A percentile compares a stretch with the other conserved stretches of the same genome.
These are phyloP conservation scores for Tetrapisispora arboricola DNA, from an alignment of 805 yeast species.

Conservation along the genomic window DNA sequence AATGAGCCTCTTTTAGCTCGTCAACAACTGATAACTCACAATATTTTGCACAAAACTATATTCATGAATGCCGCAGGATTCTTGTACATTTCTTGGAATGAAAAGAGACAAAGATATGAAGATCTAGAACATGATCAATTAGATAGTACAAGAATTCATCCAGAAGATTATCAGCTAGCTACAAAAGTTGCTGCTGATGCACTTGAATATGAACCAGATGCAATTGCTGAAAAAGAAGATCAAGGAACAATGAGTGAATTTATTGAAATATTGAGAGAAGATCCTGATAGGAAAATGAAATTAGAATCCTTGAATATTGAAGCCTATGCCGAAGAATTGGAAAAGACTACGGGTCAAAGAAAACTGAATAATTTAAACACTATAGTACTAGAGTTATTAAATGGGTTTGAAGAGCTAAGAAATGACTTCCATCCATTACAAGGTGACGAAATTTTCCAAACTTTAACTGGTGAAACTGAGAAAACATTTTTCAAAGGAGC, in stretches of 20 bases:
- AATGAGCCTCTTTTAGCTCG: constrained; percentile 56
- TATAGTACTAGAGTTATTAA: constrained; percentile 57
- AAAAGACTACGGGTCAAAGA: constrained; percentile 33
- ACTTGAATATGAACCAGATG: constrained; percentile 90
- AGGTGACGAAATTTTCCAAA: constrained; percentile 67
- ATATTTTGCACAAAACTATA: constrained; percentile 65
- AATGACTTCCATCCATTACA: constrained; percentile 55
- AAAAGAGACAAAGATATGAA: constrained; percentile 34
- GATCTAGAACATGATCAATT: constrained; percentile 65
- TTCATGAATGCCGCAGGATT: constrained; percentile 91
- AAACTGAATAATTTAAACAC: constrained; percentile 28
- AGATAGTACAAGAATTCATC: constrained; percentile 94
- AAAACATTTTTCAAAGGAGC: constrained; percentile 58
- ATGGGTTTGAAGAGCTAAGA: constrained; percentile 81
- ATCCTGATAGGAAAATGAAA: constrained; percentile 63
- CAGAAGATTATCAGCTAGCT: constrained; percentile 94
- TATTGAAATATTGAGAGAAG: constrained; percentile 45
- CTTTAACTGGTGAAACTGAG: constrained; percentile 79
- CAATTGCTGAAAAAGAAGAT: constrained; percentile 48
- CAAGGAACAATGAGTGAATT: constrained; percentile 32
- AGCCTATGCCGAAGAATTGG: constrained; percentile 87
- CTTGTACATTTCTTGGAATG: constrained; percentile 60
- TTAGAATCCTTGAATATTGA: constrained; percentile 81
- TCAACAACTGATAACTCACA: constrained; percentile 74
- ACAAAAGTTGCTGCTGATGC: constrained; percentile 98